These are phyloP conservation scores for Myxozyma sirexii DNA, from an alignment of 805 yeast species.

Conservation along the genomic window DNA sequence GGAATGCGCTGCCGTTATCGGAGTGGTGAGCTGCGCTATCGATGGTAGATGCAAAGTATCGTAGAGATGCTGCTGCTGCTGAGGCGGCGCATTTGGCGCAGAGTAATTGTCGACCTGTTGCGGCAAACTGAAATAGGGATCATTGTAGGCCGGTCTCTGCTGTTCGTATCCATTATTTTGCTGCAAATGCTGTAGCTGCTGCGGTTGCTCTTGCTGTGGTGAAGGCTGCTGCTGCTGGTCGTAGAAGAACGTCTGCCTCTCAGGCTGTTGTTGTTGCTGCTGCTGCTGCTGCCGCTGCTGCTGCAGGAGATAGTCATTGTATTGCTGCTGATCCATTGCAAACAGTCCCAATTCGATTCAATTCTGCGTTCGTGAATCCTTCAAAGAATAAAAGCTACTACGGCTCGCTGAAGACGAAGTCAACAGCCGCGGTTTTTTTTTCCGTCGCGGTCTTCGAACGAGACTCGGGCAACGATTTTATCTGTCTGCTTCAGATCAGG, in stretches of 20 bases:
- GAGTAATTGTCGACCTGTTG: background rate
- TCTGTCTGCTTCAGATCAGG: too few species aligned
- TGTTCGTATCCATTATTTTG: background rate
- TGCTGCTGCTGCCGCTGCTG: slow-evolving; percentile 15
- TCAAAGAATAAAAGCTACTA: background rate
- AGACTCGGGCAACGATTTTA: too few species aligned
- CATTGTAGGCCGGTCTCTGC: background rate
- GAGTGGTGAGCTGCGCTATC: background rate
- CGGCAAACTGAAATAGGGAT: slow-evolving; percentile 1
- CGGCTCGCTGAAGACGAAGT: background rate
- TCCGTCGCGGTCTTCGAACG: too few species aligned
- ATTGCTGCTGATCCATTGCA: slow-evolving; percentile 7
- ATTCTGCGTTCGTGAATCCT: background rate
- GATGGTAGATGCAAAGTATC: slow-evolving; percentile 2
- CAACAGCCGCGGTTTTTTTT: too few species aligned
- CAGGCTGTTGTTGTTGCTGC: slow-evolving; percentile 7
- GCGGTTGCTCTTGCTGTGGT: slow-evolving; percentile 10
- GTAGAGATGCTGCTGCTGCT: slow-evolving; percentile 11
- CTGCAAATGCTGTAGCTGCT: background rate
- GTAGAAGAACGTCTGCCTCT: background rate
- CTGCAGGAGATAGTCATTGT: slow-evolving; percentile 7
- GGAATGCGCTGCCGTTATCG: background rate
- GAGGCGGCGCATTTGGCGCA: background rate
- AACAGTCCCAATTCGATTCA: too few species aligned
- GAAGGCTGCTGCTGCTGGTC: slow-evolving; percentile 13